These are phyloP conservation scores for Diaporthe vaccinii DNA, from an alignment of 2,329 filamentous ascomycete genomes.

Conservation along the genomic window DNA sequence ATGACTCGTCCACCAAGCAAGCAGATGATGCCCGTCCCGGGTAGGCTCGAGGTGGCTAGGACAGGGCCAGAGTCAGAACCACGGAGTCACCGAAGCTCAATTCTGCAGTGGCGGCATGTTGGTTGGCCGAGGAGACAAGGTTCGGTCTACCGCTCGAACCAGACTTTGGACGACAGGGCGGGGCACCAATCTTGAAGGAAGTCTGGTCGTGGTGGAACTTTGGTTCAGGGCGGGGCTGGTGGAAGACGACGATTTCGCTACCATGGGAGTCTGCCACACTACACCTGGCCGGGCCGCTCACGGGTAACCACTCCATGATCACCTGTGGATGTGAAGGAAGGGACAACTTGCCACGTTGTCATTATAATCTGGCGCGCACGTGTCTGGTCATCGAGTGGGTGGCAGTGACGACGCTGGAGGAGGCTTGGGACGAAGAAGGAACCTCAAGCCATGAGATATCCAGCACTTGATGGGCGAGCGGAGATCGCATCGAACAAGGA, in stretches of 20 bases:
- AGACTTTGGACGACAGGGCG: slow-evolving; percentile 18
- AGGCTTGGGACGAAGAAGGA: neutral
- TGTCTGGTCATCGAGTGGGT: neutral
- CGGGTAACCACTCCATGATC: neutral
- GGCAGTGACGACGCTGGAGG: neutral
- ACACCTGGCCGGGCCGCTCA: slow-evolving; percentile 5
- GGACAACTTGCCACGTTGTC: neutral
- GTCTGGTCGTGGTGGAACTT: slow-evolving; percentile 26
- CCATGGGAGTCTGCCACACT: slow-evolving; percentile 3
- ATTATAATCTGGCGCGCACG: neutral
- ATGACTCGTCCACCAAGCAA: neutral
- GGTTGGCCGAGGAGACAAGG: slow-evolving; percentile 1
- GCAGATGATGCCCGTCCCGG: neutral
- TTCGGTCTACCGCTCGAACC: slow-evolving; percentile 11
- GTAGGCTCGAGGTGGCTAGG: neutral
- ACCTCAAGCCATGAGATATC: neutral
- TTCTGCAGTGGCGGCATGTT: neutral
- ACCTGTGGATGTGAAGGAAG: neutral
- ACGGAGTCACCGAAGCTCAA: slow-evolving; percentile 9
- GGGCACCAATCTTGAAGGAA: slow-evolving; percentile 15
- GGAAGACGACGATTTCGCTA: slow-evolving; percentile 20
- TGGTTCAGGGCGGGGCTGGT: slow-evolving; percentile 1
- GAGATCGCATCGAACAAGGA: neutral
- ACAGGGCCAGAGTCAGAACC: neutral
- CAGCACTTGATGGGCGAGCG: neutral